These are phyloP conservation scores for Zygoascus flipseniorum DNA, from an alignment of 805 yeast genomes.

Conservation along the genomic window DNA sequence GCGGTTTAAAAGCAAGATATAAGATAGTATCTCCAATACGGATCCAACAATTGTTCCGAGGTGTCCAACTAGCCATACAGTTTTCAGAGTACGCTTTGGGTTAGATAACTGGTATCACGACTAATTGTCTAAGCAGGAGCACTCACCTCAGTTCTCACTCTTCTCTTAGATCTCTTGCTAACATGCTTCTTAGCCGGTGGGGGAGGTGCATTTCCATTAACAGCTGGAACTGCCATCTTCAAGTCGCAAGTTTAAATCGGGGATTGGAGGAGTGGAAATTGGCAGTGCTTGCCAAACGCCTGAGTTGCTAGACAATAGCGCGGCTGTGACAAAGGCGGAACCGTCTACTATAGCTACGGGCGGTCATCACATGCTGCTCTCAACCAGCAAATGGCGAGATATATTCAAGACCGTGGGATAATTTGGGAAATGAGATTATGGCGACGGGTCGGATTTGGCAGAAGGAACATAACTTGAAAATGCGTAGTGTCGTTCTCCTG, in stretches of 20 bases:
- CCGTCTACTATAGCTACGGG: no score
- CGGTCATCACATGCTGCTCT: no score
- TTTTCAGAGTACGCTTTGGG: not conserved
- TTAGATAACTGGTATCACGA: not conserved
- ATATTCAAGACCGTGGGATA: no score
- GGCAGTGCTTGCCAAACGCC: not conserved
- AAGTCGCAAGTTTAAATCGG: not conserved
- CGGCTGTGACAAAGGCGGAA: not conserved
- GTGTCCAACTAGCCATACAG: slow-evolving; percentile 16
- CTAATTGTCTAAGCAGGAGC: not conserved
- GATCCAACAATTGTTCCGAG: slow-evolving; percentile 8
- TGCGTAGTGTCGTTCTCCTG: no score
- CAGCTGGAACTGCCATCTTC: not conserved
- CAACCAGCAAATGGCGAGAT: no score
- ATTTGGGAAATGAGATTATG: no score
- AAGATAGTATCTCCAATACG: slow-evolving; percentile 10
- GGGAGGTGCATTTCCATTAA: not conserved
- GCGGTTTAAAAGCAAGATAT: slow-evolving; percentile 19
- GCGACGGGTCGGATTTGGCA: no score
- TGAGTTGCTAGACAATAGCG: not conserved
- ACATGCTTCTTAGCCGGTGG: not conserved
- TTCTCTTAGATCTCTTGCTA: not conserved
- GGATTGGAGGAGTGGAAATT: not conserved
- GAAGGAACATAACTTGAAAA: no score
- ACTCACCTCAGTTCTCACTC: not conserved